Percentiles rank a stretch among this genome's conserved stretches.
These are phyloP conservation scores for Pseudocercospora crystallina DNA, from an alignment of 2,329 filamentous ascomycete genomes.

Conservation along the genomic window DNA sequence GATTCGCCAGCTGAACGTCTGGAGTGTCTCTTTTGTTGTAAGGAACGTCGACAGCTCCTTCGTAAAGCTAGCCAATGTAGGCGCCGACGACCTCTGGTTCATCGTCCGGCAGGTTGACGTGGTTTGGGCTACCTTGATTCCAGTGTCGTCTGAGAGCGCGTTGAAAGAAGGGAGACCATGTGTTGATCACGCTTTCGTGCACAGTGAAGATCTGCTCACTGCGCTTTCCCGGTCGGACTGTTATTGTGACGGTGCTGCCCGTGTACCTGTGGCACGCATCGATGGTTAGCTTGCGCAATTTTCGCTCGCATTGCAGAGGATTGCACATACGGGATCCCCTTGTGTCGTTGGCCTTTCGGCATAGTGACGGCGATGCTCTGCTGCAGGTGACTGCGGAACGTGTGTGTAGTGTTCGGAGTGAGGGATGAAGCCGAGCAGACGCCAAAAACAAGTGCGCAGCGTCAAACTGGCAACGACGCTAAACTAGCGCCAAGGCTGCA, in stretches of 20 bases:
- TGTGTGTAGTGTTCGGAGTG: too few relatives aligned
- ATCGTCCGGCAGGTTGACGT: slow-evolving; percentile 21
- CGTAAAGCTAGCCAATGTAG: slow-evolving; percentile 24
- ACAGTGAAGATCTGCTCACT: slow-evolving; percentile 14
- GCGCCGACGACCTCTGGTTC: slow-evolving; percentile 16
- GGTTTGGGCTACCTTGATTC: slow-evolving; percentile 16
- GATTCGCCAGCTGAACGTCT: neutral
- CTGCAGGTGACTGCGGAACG: too few relatives aligned
- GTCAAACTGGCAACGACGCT: too few relatives aligned
- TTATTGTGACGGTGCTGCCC: neutral
- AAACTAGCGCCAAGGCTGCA: too few relatives aligned
- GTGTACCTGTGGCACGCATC: too few relatives aligned
- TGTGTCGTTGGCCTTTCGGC: too few relatives aligned
- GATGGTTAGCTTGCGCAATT: too few relatives aligned
- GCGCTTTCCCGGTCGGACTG: neutral
- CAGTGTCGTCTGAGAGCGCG: slow-evolving; percentile 21
- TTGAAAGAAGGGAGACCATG: slow-evolving; percentile 20
- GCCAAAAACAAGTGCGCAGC: too few relatives aligned
- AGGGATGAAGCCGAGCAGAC: too few relatives aligned
- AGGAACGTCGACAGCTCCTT: neutral
- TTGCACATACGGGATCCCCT: too few relatives aligned
- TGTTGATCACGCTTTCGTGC: slow-evolving; percentile 19
- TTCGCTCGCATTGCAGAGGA: too few relatives aligned
- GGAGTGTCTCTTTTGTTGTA: neutral
- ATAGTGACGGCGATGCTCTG: too few relatives aligned